Conservation (phyloP, 2,329 filamentous ascomycete genomes). For the Cercospora citrullina region DNA sequence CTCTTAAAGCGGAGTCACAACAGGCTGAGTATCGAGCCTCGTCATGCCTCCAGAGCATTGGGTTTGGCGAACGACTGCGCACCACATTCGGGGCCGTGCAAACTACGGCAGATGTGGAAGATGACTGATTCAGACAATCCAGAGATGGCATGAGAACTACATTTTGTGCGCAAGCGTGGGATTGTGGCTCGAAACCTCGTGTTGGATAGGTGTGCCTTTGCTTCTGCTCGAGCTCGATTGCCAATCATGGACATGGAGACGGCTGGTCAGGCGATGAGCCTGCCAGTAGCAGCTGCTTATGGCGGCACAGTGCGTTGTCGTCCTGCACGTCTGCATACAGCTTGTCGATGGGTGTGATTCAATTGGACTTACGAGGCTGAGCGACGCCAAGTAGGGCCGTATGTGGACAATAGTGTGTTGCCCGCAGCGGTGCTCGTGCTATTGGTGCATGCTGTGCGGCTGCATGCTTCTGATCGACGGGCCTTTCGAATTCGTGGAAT, state of each 20-base stretch:
- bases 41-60: not conserved
- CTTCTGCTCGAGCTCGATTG: not conserved
- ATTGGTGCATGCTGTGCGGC: not conserved
- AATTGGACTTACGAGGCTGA: not conserved
- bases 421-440: not conserved
- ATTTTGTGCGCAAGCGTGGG: not conserved
- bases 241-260: not conserved
- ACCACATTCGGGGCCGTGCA: not conserved
- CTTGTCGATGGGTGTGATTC: not conserved
- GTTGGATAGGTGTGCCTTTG: not conserved
- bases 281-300: not conserved
- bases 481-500: not conserved
- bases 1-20: not conserved
- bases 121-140: not conserved
- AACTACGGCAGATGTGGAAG: constrained; percentile 1
- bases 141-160: not conserved
- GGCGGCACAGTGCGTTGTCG: constrained; percentile 6
- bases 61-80: not conserved
- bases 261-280: not conserved
- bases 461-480: not conserved
- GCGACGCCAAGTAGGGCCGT: not conserved
- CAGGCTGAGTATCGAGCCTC: not conserved
- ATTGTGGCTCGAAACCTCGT: not conserved
- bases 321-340: constrained; percentile 6
- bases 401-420: not conserved